Conservation (phyloP, 305 asterid species). For the Solanum hybrid region DNA sequence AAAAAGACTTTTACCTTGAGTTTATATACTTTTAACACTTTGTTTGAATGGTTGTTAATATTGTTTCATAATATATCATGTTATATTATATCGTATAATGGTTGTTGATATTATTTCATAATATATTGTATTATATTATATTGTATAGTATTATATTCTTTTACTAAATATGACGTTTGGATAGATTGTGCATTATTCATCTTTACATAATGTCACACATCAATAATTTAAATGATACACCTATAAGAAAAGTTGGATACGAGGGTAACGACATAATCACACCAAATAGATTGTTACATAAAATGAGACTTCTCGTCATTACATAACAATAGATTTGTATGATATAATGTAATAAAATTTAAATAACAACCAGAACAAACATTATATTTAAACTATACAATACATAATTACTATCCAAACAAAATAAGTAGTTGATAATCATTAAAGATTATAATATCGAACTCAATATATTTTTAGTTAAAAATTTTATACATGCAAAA, state of each 20-base stretch:
- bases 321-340: too few relatives aligned
- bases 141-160: too few relatives aligned
- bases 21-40: neutral
- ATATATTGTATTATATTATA: too few relatives aligned
- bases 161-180: too few relatives aligned
- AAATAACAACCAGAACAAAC: too few relatives aligned
- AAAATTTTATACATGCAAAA: neutral
- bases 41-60: neutral
- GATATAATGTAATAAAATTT: too few relatives aligned
- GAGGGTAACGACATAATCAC: rapidly evolving
- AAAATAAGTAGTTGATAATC: neutral
- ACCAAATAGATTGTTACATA: neutral
- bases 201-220: neutral
- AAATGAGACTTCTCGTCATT: too few relatives aligned
- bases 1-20: neutral
- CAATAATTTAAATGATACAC: too few relatives aligned
- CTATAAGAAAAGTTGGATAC: too few relatives aligned
- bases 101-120: too few relatives aligned
- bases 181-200: too few relatives aligned
- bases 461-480: neutral
- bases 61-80: too few relatives aligned
- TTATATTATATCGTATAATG: neutral
- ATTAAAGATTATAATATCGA: neutral
- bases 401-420: neutral
- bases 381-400: neutral